These are phyloP conservation scores for Cladophialophora immunda DNA, from an alignment of 2,329 filamentous ascomycete genomes.

Conservation along the genomic window DNA sequence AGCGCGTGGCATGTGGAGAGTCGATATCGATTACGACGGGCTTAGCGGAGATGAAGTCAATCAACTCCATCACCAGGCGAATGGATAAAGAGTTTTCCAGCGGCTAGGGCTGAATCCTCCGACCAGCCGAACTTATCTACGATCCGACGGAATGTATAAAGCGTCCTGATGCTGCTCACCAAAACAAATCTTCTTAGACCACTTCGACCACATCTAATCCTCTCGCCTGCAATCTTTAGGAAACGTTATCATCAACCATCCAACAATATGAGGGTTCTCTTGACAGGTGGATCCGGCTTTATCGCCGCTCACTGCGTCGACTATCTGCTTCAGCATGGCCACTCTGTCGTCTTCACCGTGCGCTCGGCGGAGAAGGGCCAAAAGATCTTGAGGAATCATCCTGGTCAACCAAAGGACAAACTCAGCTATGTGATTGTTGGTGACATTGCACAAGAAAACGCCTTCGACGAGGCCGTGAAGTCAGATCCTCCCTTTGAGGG, in stretches of 20 bases:
- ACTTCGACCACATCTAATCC: background rate
- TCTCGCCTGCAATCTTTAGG: background rate
- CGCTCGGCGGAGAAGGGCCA: constrained; percentile 69
- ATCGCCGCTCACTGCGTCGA: constrained; percentile 73
- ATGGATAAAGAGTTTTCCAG: background rate
- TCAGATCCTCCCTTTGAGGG: constrained; percentile 73
- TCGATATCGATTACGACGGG: constrained; percentile 15
- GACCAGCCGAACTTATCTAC: constrained; percentile 13
- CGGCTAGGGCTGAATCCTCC: background rate
- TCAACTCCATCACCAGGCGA: constrained; percentile 16
- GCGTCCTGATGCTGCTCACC: constrained; percentile 10
- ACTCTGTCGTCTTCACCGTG: constrained; percentile 70
- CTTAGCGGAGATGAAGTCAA: constrained; percentile 27
- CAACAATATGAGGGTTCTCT: constrained; percentile 53
- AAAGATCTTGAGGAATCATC: constrained; percentile 65
- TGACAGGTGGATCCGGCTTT: constrained; percentile 67
- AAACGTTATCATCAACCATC: constrained; percentile 3
- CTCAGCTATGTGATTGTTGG: constrained; percentile 73
- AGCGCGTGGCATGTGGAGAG: constrained; percentile 8
- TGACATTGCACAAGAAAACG: constrained; percentile 74
- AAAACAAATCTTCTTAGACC: background rate
- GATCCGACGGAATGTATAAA: constrained; percentile 9
- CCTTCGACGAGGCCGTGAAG: constrained; percentile 72
- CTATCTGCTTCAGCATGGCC: constrained; percentile 62
- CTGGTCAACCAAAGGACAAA: constrained; percentile 61